Evolutionary conservation across 139 green algal species (phyloP), one percentile per base, ranked within the genome.

Genomic region (Monoraphidium neglectum): DNA sequence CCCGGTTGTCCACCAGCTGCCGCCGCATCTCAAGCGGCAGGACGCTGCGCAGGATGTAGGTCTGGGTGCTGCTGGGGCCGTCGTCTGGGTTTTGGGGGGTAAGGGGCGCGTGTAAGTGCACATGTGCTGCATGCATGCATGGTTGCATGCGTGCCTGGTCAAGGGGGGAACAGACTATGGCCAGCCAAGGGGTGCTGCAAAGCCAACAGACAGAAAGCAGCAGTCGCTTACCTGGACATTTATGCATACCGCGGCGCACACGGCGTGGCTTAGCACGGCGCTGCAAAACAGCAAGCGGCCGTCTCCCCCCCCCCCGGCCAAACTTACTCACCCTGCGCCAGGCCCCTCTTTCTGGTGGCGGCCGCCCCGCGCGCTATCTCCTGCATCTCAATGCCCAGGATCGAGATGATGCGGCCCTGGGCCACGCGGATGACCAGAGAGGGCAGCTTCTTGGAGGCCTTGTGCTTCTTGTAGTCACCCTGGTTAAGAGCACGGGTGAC

Each of bases 401-500:
- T 47, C 4, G 47, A 47, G 6, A 62, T 62, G 33, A 79, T 47
- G 26, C 60, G 68, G 23, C 46, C 73, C 47, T 47, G 57, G 33
- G 73, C 73, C 62, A 79, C 36, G 10, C 60, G 35, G 15, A 79
- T 33, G n/a, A 79, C 73, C n/a, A 79, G 38, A 1, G 26, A 35
- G 8, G 73, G 73, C 73, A 79, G 62, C 62, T 79, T 79, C 59
- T 72, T 72, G 73, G 15, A 15, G 13, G 18, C 15, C 24, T 35
- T 35, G 36, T 36, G n/a, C 4, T 36, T 28, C 32, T 16, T n/a
- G 37, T 64, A 30, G 26, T 8, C 21, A 6, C 56, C 56, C 26
- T 32, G 61, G n/a, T n/a, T 23, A 66, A 23, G 16, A 35, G 24
- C 59, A 66, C 16, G 59, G 24, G 24, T 32, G 59, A 15, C 24